Evolutionary conservation across 2,329 filamentous ascomycete species (phyloP), one percentile per base, ranked within the genome.

Genomic region (Torrubiellomyces zombiae): DNA sequence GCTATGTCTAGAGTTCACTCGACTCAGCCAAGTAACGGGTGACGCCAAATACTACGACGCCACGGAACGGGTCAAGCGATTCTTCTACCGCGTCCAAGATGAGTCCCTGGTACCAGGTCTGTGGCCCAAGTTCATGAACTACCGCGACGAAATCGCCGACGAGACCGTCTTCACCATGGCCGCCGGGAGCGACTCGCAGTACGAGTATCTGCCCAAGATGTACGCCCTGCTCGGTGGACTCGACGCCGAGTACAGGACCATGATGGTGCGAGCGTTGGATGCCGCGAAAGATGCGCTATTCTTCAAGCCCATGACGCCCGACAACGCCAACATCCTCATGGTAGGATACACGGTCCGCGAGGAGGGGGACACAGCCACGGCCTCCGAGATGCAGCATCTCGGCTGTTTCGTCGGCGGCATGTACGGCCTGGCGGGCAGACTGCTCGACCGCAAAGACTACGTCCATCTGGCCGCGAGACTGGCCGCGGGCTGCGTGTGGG

Each of bases 31-130:
- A 48, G 53, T 85, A 29, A 81, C 78, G 0, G 68, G 67, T 25
- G 60, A 82, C 31, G 51, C 65, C 27, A 81, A 75, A 43, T 85
- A 78, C 50, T 83, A 76, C 45, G 75, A 81, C 47, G 76, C 75
- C 5, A 65, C 80, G 26, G 73, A 76, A 32, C 63, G 74, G n/a
- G 64, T 86, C 31, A 82, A 77, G 34, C 58, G 72, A 37, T 64
- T 70, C 30, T 63, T 85, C 24, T 61, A 71, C 33, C 53, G 59
- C 19, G 63, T 65, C 34, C 78, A 85, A 50, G 64, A 70, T 35
- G 48, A 58, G 7, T 83, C 76, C 2, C 61, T 56, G 21, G 51
- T 83, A 7, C 77, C 77, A 3, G 78, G 79, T 3, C 55, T 85
- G 47, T 83, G 75, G 75, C 76, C 78, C 1, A 58, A 67, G 28